A percentile compares a stretch with the other conserved stretches of the same genome.
These are phyloP conservation scores for Tuctoria greenei DNA, from an alignment of 176 grass and related monocot genomes.

Conservation along the genomic window DNA sequence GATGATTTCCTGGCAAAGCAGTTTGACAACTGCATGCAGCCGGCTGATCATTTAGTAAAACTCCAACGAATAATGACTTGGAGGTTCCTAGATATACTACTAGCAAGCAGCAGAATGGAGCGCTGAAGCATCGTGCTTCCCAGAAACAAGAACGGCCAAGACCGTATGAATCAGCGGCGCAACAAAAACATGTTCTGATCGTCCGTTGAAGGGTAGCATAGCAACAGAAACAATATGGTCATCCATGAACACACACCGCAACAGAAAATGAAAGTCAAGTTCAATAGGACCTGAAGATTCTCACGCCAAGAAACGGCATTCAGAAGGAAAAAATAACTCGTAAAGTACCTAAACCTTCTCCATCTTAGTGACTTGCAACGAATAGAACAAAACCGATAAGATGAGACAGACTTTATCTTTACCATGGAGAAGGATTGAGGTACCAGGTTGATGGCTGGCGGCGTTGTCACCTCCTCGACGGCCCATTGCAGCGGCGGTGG, in stretches of 20 bases:
- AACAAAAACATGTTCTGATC: neutral
- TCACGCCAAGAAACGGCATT: neutral
- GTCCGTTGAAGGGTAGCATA: no score
- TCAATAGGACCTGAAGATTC: neutral
- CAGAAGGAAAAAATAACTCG: neutral
- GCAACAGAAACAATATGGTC: neutral
- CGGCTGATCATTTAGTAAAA: conserved; percentile 6
- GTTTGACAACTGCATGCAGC: conserved; percentile 22
- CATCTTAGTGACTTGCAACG: neutral
- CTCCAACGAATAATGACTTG: neutral
- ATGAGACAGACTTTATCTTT: conserved; percentile 24
- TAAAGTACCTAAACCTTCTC: neutral
- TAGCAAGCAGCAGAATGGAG: conserved; percentile 2
- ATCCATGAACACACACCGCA: neutral
- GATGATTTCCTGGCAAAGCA: neutral
- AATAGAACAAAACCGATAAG: neutral
- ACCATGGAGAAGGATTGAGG: conserved; percentile 50
- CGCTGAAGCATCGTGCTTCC: neutral
- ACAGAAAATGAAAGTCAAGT: conserved; percentile 1
- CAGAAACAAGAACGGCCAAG: neutral
- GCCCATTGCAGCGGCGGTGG: conserved; percentile 13
- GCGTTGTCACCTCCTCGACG: conserved; percentile 15
- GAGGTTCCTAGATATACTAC: neutral
- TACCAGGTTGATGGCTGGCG: conserved; percentile 19
- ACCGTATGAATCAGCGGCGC: neutral